Conservation (phyloP, 2,329 filamentous ascomycete species). For the Seiridium cupressi region DNA sequence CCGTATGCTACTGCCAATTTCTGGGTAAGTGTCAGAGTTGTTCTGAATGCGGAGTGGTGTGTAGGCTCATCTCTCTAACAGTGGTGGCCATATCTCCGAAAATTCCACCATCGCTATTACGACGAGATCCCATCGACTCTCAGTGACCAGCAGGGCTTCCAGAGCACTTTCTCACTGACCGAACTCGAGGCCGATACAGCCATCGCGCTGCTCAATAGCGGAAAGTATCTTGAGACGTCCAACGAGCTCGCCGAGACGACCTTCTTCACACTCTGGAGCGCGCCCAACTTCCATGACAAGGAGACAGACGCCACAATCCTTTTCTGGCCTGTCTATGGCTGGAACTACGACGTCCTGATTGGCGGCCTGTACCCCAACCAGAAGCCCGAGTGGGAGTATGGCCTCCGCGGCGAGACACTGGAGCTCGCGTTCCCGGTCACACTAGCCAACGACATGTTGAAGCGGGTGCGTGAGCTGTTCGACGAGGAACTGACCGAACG, state of each 20-base stretch:
- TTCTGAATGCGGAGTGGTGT: too few species aligned
- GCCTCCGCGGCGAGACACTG: constrained; percentile 44
- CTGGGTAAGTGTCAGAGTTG: constrained; percentile 39
- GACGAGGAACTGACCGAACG: constrained; percentile 40
- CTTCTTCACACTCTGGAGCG: constrained; percentile 47
- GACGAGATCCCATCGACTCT: constrained; percentile 39
- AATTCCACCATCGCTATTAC: constrained; percentile 54
- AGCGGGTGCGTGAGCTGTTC: constrained; percentile 45
- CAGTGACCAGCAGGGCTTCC: constrained; percentile 45
- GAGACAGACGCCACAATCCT: constrained; percentile 39
- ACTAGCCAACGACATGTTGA: constrained; percentile 46
- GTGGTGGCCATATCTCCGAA: constrained; percentile 51
- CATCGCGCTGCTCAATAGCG: constrained; percentile 41
- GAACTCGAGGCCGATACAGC: constrained; percentile 39
- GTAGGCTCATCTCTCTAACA: constrained; percentile 13
- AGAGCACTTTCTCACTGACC: constrained; percentile 50
- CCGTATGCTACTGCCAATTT: constrained; percentile 51
- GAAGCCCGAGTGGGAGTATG: constrained; percentile 48
- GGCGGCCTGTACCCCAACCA: constrained; percentile 48
- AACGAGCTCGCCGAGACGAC: constrained; percentile 49
- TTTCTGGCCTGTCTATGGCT: constrained; percentile 50
- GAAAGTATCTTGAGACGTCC: constrained; percentile 43
- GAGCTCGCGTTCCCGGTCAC: constrained; percentile 52
- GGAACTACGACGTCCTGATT: constrained; percentile 53
- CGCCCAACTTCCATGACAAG: constrained; percentile 52